A percentile compares a stretch with the other conserved stretches of the same genome.
Evolutionary conservation across 2,329 filamentous ascomycete genomes (phyloP).

Genomic region (Scleromitrula shiraiana): DNA sequence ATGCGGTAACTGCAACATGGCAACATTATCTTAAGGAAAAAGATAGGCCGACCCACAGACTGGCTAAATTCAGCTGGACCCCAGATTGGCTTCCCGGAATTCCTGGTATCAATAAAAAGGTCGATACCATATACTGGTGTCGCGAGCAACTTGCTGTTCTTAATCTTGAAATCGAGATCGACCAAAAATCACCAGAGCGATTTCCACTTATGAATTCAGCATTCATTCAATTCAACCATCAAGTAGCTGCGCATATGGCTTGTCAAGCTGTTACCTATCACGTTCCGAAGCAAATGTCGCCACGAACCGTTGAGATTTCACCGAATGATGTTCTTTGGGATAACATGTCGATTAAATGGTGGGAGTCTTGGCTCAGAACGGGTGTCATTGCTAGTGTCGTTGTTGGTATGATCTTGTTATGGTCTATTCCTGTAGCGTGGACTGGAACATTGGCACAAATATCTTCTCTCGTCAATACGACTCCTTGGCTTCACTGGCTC

Average conservation of each 20-base stretch:
- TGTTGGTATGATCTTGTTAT: constrained; percentile 71
- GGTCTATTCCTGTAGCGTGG: constrained; percentile 85
- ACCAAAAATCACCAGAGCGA: constrained; percentile 76
- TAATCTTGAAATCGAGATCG: constrained; percentile 85
- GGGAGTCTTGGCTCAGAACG: constrained; percentile 65
- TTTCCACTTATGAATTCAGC: constrained; percentile 93
- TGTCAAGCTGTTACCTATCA: constrained; percentile 90
- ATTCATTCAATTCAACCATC: constrained; percentile 97
- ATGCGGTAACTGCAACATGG: constrained; percentile 66
- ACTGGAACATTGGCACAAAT: constrained; percentile 78
- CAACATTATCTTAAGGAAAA: constrained; percentile 72
- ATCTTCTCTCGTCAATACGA: constrained; percentile 54
- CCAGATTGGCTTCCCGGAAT: constrained; percentile 66
- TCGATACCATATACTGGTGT: constrained; percentile 90
- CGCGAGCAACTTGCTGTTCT: constrained; percentile 77
- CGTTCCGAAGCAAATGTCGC: constrained; percentile 86
- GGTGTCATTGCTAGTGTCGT: constrained; percentile 58
- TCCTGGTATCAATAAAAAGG: constrained; percentile 78
- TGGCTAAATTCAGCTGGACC: constrained; percentile 53
- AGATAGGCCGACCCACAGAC: constrained; percentile 75
- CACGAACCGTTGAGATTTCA: constrained; percentile 85
- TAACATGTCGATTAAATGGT: constrained; percentile 94
- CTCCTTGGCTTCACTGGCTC: constrained; percentile 66
- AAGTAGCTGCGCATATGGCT: constrained; percentile 96
- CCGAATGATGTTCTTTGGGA: constrained; percentile 93